Percentiles rank a stretch among this genome's conserved stretches.
These are phyloP conservation scores for Fulvia fulva DNA, from an alignment of 2,329 filamentous ascomycete genomes.

Conservation along the genomic window DNA sequence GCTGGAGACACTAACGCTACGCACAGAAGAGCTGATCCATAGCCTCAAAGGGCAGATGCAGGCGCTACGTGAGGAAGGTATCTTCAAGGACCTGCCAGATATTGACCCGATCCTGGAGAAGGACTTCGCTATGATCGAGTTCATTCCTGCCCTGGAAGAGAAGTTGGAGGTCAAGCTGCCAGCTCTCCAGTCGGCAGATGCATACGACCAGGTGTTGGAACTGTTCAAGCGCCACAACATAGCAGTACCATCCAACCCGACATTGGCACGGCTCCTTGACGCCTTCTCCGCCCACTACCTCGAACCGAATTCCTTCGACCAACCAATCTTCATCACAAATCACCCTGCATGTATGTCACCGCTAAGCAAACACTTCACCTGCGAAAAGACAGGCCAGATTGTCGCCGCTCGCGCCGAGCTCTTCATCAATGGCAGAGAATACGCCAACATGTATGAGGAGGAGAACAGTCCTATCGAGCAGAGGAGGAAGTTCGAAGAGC, in stretches of 20 bases:
- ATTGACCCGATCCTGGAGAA: constrained; percentile 9
- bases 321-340: constrained; percentile 80
- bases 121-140: constrained; percentile 64
- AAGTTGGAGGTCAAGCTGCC: constrained; percentile 60
- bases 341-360: constrained; percentile 90
- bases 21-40: constrained; percentile 68
- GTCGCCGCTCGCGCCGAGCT: constrained; percentile 37
- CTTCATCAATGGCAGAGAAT: constrained; percentile 61
- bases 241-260: constrained; percentile 50
- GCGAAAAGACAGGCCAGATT: constrained; percentile 59
- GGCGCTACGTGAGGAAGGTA: not conserved
- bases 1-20: constrained; percentile 67
- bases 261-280: constrained; percentile 71
- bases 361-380: constrained; percentile 78
- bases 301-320: constrained; percentile 65
- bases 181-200: constrained; percentile 50
- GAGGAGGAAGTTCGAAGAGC: constrained; percentile 71
- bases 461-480: constrained; percentile 91
- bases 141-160: constrained; percentile 73
- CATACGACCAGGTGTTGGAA: constrained; percentile 51
- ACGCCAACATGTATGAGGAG: constrained; percentile 97
- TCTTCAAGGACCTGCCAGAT: constrained; percentile 28
- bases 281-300: constrained; percentile 71
- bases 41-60: not conserved
- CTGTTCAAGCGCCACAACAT: constrained; percentile 52